phyloP scores from a whole-genome alignment of 1,284 basidiomycete species.

The Sanghuangporus sanghuang region DNA sequence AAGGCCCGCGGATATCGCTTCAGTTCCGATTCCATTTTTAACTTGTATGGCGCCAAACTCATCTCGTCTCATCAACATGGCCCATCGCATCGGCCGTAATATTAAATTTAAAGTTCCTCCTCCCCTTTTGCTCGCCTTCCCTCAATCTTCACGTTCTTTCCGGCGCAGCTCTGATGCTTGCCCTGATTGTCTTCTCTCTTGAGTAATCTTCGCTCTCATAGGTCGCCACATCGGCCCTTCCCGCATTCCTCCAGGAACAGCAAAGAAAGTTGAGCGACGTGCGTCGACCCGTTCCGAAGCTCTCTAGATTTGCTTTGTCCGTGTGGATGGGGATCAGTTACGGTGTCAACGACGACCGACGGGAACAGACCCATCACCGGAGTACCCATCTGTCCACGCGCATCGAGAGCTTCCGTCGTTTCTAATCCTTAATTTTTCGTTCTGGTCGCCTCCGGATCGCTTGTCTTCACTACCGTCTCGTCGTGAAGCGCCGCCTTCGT shows the following conservation, averaged over 20 bases:
- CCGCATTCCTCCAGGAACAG: background rate
- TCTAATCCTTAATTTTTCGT: background rate
- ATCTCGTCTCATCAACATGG: background rate
- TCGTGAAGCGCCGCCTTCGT: background rate
- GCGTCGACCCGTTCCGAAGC: background rate
- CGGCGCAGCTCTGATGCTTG: background rate
- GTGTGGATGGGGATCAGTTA: background rate
- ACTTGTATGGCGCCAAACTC: background rate
- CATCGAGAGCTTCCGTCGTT: background rate
- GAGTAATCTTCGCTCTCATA: background rate
- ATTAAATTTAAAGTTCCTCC: background rate
- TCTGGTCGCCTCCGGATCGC: background rate
- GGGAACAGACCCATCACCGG: background rate
- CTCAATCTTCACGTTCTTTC: background rate
- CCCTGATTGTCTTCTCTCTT: background rate
- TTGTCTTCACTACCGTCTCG: background rate
- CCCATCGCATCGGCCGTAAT: background rate
- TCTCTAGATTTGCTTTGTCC: background rate
- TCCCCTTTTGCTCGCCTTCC: background rate
- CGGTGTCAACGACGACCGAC: background rate
- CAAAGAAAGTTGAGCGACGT: background rate
- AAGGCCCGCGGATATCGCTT: background rate
- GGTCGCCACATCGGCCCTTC: background rate
- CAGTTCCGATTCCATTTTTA: background rate
- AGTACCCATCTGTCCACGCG: background rate